These are phyloP conservation scores for Rubroshorea leprosula DNA, from an alignment of 345 rosid species.

Conservation along the genomic window DNA sequence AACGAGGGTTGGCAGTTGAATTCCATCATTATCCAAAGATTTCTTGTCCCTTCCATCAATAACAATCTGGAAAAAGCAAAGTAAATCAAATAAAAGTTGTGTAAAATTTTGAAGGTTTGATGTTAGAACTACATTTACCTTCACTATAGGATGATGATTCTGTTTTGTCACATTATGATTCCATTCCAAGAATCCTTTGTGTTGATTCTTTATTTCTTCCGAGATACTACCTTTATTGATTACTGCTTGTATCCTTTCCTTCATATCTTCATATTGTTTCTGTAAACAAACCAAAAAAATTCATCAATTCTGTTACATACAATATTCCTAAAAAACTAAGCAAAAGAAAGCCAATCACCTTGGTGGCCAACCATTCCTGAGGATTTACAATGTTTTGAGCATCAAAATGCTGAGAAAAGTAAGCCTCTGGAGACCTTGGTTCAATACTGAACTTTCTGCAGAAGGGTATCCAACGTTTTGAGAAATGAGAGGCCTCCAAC, in stretches of 20 bases:
- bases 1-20: conserved; percentile 33
- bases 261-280: conserved; percentile 20
- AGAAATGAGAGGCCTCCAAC: conserved; percentile 45
- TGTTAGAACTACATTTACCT: too few species aligned
- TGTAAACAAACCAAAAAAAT: too few species aligned
- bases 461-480: conserved; percentile 55
- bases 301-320: too few species aligned
- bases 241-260: conserved; percentile 11
- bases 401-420: too few species aligned
- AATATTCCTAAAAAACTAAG: neutral
- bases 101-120: too few species aligned
- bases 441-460: conserved; percentile 48
- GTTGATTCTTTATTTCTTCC: conserved; percentile 8
- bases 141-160: conserved; percentile 18
- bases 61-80: conserved; percentile 17
- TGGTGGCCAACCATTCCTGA: conserved; percentile 10
- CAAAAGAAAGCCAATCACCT: conserved; percentile 13
- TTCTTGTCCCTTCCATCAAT: conserved; percentile 24
- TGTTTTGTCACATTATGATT: conserved; percentile 1
- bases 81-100: neutral
- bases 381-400: neutral
- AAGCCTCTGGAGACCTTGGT: conserved; percentile 63
- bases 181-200: conserved; percentile 19
- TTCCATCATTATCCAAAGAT: conserved; percentile 27
- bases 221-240: neutral